phyloP scores from a whole-genome alignment of 768 basidiomycete genomes.

The Leucogyrophana mollusca region DNA sequence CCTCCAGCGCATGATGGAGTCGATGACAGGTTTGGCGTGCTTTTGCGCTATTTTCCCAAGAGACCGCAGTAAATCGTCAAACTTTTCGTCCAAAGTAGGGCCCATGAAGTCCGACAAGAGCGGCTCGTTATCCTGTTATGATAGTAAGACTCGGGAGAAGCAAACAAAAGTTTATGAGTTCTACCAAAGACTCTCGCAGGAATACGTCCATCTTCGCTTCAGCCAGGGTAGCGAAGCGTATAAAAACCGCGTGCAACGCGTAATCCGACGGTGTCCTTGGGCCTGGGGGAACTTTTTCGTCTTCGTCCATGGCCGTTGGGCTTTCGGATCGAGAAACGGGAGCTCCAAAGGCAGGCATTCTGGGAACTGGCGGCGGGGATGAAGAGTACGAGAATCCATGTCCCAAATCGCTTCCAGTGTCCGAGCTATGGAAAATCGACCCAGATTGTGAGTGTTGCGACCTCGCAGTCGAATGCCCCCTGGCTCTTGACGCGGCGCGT shows the following conservation, averaged over 20 bases:
- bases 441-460: constrained; percentile 79
- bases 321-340: constrained; percentile 47
- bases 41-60: constrained; percentile 85
- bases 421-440: constrained; percentile 69
- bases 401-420: constrained; percentile 69
- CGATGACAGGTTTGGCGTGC: constrained; percentile 80
- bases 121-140: constrained; percentile 63
- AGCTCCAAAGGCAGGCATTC: constrained; percentile 61
- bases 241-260: constrained; percentile 85
- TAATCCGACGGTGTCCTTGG: constrained; percentile 86
- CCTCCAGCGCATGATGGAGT: constrained; percentile 86
- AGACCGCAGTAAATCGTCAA: constrained; percentile 84
- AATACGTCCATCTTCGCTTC: constrained; percentile 80
- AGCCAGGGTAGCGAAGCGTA: constrained; percentile 77
- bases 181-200: constrained; percentile 64
- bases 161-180: constrained; percentile 21
- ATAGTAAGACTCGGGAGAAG: not conserved
- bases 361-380: constrained; percentile 79
- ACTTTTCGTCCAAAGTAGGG: constrained; percentile 67
- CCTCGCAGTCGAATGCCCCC: constrained; percentile 60
- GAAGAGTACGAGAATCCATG: constrained; percentile 39
- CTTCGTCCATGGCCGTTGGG: constrained; percentile 53
- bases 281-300: constrained; percentile 66
- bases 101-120: constrained; percentile 69
- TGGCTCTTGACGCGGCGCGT: constrained; percentile 42